Conservation (phyloP, 2,329 filamentous ascomycete genomes). For the Rhynchosporium agropyri region DNA sequence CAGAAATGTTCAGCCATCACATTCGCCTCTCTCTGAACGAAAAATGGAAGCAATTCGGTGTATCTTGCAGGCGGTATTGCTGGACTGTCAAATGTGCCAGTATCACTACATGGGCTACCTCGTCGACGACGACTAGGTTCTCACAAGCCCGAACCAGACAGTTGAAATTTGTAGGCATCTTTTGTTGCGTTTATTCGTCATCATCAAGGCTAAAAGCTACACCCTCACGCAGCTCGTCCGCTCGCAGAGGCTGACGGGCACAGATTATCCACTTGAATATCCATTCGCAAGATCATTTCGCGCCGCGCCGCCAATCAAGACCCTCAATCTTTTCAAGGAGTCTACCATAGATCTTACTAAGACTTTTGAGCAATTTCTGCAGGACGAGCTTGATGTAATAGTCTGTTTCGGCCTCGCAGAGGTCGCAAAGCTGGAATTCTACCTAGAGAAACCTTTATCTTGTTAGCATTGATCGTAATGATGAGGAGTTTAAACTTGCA, state of each 20-base stretch:
- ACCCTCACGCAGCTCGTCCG: conserved; percentile 26
- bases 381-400: conserved; percentile 21
- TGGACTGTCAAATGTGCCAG: conserved; percentile 31
- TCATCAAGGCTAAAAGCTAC: conserved; percentile 29
- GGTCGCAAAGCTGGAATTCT: conserved; percentile 28
- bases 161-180: conserved; percentile 22
- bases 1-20: conserved; percentile 25
- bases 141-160: conserved; percentile 25
- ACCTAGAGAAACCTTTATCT: conserved; percentile 30
- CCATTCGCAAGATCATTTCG: conserved; percentile 22
- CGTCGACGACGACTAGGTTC: conserved; percentile 27
- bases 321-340: conserved; percentile 22
- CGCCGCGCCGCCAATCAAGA: conserved; percentile 5
- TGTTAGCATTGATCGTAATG: neutral
- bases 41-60: conserved; percentile 14
- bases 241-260: conserved; percentile 23
- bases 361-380: conserved; percentile 23
- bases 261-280: conserved; percentile 31
- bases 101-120: conserved; percentile 17
- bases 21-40: conserved; percentile 22
- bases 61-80: conserved; percentile 23
- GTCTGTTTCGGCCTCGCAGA: conserved; percentile 28
- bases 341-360: conserved; percentile 27
- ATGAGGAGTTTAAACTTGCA: conserved; percentile 17
- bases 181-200: conserved; percentile 14